phyloP scores from a whole-genome alignment of 495 filamentous ascomycete genomes.

The Talaromyces borbonicus region DNA sequence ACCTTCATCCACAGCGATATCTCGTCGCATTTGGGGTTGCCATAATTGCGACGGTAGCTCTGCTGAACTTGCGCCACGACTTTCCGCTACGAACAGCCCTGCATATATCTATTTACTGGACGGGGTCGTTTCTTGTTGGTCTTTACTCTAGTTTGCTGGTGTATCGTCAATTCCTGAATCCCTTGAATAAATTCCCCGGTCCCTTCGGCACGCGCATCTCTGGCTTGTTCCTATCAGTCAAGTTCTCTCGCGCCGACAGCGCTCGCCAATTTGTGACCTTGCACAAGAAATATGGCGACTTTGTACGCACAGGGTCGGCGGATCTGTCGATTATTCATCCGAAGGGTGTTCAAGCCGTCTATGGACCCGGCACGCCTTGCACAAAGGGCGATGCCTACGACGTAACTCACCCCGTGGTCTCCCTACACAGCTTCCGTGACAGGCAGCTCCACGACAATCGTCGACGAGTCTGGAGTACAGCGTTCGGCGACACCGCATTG shows the following conservation, averaged over 20 bases:
- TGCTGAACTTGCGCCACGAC: background rate
- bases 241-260: constrained; percentile 12
- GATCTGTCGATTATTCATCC: constrained; percentile 28
- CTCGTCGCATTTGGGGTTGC: constrained; percentile 12
- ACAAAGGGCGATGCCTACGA: constrained; percentile 32
- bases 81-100: constrained; percentile 7
- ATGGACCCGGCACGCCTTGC: constrained; percentile 22
- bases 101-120: background rate
- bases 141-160: constrained; percentile 23
- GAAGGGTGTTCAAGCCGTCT: constrained; percentile 20
- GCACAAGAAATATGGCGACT: constrained; percentile 30
- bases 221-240: constrained; percentile 12
- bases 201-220: constrained; percentile 18
- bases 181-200: constrained; percentile 25
- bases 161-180: constrained; percentile 24
- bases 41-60: constrained; percentile 4
- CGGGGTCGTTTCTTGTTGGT: constrained; percentile 17
- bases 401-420: constrained; percentile 14
- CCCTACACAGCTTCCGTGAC: constrained; percentile 28
- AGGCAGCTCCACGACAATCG: constrained; percentile 20
- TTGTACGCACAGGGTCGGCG: constrained; percentile 26
- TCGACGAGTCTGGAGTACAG: constrained; percentile 25
- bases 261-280: constrained; percentile 18
- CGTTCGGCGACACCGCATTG: constrained; percentile 22
- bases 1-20: constrained; percentile 19